These are phyloP conservation scores for Xylaria sp. DNA, from an alignment of 2,329 filamentous ascomycete genomes.

Conservation along the genomic window DNA sequence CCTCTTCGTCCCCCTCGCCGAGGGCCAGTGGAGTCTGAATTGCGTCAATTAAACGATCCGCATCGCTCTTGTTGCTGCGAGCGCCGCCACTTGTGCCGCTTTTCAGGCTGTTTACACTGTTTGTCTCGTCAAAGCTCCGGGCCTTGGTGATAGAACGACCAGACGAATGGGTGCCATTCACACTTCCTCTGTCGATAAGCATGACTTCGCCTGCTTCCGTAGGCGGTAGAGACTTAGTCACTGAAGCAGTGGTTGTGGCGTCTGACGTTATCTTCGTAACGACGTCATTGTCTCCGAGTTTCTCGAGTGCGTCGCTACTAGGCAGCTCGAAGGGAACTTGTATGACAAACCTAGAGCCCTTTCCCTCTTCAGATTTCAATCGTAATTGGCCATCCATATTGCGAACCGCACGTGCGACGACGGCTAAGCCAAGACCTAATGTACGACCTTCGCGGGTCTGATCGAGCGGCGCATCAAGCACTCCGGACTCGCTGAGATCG, in stretches of 20 bases:
- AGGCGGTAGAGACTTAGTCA: conserved; percentile 48
- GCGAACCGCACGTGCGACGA: conserved; percentile 86
- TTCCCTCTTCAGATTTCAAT: conserved; percentile 83
- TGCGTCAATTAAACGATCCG: conserved; percentile 77
- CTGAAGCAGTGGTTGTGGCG: conserved; percentile 47
- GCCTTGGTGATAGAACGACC: conserved; percentile 41
- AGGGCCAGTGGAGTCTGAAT: conserved; percentile 70
- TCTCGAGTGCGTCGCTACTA: conserved; percentile 52
- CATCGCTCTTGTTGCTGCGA: conserved; percentile 68
- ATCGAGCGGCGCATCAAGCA: conserved; percentile 46
- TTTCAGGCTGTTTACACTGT: conserved; percentile 55
- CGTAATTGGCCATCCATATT: conserved; percentile 92
- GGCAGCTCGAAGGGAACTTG: conserved; percentile 79
- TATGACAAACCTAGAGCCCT: conserved; percentile 84
- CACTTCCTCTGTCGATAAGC: conserved; percentile 64
- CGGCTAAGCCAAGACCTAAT: conserved; percentile 83
- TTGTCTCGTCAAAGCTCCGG: conserved; percentile 53
- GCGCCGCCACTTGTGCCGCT: conserved; percentile 63
- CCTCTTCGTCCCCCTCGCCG: conserved; percentile 51
- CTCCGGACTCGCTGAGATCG: conserved; percentile 53
- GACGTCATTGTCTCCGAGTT: conserved; percentile 35
- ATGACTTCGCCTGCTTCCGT: conserved; percentile 65
- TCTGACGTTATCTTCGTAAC: conserved; percentile 37
- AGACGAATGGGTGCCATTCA: conserved; percentile 16
- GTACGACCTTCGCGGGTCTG: conserved; percentile 56